These are phyloP conservation scores for Ramaria sp. DNA, from an alignment of 768 basidiomycete genomes.

Conservation along the genomic window DNA sequence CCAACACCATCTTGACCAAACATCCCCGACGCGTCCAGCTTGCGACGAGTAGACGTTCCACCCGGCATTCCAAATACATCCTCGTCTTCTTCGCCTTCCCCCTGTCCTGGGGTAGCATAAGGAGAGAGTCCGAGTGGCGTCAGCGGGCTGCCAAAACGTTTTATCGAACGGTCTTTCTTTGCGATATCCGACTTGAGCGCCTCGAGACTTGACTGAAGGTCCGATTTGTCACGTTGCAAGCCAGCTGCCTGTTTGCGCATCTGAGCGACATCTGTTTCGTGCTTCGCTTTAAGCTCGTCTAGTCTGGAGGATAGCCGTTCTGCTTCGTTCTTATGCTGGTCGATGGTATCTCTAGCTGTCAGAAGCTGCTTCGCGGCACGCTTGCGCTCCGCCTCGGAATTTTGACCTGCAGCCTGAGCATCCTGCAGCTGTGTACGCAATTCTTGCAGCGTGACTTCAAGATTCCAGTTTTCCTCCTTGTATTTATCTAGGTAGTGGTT, in stretches of 20 bases:
- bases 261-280: conserved; percentile 91
- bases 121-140: conserved; percentile 40
- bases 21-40: conserved; percentile 38
- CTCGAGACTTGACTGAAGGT: conserved; percentile 76
- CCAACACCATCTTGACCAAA: conserved; percentile 36
- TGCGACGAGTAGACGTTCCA: conserved; percentile 44
- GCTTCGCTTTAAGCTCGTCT: conserved; percentile 75
- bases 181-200: conserved; percentile 60
- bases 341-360: conserved; percentile 59
- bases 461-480: conserved; percentile 99
- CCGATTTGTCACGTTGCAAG: conserved; percentile 84
- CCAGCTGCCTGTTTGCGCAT: conserved; percentile 81
- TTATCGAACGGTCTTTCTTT: conserved; percentile 49
- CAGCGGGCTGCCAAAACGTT: conserved; percentile 59
- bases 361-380: conserved; percentile 68
- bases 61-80: conserved; percentile 58
- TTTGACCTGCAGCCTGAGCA: conserved; percentile 50
- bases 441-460: conserved; percentile 88
- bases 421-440: conserved; percentile 60
- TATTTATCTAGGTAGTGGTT: conserved; percentile 56
- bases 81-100: conserved; percentile 39
- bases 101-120: conserved; percentile 24
- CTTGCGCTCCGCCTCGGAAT: conserved; percentile 76
- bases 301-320: conserved; percentile 55
- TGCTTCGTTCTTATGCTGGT: conserved; percentile 78